These are phyloP conservation scores for Fusarium ambrosium DNA, from an alignment of 2,329 filamentous ascomycete genomes.

Conservation along the genomic window DNA sequence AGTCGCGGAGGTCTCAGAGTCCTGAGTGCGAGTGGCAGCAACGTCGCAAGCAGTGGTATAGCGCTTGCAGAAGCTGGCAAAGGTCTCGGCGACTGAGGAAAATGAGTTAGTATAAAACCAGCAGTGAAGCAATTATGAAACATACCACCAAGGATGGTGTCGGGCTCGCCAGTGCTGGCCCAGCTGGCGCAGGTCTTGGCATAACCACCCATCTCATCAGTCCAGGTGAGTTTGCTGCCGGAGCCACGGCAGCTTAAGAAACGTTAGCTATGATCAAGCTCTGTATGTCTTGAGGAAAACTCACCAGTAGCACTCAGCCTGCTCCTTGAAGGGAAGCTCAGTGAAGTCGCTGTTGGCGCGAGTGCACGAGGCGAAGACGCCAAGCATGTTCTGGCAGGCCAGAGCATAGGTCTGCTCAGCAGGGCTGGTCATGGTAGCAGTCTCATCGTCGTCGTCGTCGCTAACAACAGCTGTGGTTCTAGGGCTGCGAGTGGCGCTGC, in stretches of 20 bases:
- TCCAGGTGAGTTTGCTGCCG: constrained; percentile 43
- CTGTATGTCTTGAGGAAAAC: constrained; percentile 2
- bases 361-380: constrained; percentile 46
- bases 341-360: constrained; percentile 43
- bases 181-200: constrained; percentile 50
- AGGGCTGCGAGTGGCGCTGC: constrained; percentile 4
- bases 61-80: constrained; percentile 49
- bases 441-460: not conserved
- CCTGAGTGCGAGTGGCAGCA: constrained; percentile 15
- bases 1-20: constrained; percentile 19
- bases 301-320: constrained; percentile 53
- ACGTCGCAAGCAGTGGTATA: constrained; percentile 48
- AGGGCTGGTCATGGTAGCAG: constrained; percentile 30
- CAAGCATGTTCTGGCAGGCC: constrained; percentile 47
- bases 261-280: constrained; percentile 23
- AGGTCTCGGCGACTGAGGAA: constrained; percentile 46
- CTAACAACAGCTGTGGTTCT: constrained; percentile 11
- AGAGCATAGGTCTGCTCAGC: constrained; percentile 37
- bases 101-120: constrained; percentile 25
- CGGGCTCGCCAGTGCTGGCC: constrained; percentile 46
- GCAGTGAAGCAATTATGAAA: not conserved
- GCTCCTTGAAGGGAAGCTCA: constrained; percentile 42
- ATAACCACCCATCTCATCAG: constrained; percentile 48
- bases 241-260: constrained; percentile 42
- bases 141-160: constrained; percentile 46